Evolutionary conservation across 129 eudicot genomes (phyloP), one percentile per base, ranked within the genome.

Genomic region (Lactuca saligna): DNA sequence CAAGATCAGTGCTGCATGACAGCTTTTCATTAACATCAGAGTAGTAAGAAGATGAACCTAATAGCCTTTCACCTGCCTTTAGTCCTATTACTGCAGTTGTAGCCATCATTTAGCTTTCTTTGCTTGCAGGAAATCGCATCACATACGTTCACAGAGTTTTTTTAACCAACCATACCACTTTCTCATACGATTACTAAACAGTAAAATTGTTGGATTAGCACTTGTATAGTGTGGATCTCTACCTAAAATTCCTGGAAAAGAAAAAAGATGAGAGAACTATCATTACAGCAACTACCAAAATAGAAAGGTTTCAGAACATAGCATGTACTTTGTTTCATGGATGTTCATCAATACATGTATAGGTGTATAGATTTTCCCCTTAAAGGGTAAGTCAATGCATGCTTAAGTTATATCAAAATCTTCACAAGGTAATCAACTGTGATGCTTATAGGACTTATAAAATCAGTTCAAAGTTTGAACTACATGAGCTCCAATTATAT

Each of bases 11-110:
- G 61, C 78, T 59, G 72, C 65, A 66, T n/a, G 85, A 64, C 4
- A 90, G 65, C 79, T 78, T 90, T 38, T 93, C 99, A n/a, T 66
- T 17, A 5, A 81, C 61, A 57, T 86, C 95, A 50, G 96, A 91
- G 71, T 88, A 88, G 65, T 83, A 85, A 72, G 73, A 86, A 46
- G 91, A 82, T 13, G 95, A 82, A 63, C 85, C 72, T 57, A 86
- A 82, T 31, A 83, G 80, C 66, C 93, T 87, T 78, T 89, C 87
- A 16, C 99, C 97, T 10, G 99, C 81, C 72, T 79, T 78, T 57
- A 90, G 83, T 68, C 99, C 99, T 66, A 90, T 63, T 74, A 94
- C 88, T 10, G 97, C 95, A 65, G 95, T 84, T 55, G 93, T 80
- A 70, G 93, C 86, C 97, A 87, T 89, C 85, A 75, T 92, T 44